Evolutionary conservation across 2,329 filamentous ascomycete species (phyloP), one percentile per base, ranked within the genome.

Genomic region (Aspergillus alliaceus): DNA sequence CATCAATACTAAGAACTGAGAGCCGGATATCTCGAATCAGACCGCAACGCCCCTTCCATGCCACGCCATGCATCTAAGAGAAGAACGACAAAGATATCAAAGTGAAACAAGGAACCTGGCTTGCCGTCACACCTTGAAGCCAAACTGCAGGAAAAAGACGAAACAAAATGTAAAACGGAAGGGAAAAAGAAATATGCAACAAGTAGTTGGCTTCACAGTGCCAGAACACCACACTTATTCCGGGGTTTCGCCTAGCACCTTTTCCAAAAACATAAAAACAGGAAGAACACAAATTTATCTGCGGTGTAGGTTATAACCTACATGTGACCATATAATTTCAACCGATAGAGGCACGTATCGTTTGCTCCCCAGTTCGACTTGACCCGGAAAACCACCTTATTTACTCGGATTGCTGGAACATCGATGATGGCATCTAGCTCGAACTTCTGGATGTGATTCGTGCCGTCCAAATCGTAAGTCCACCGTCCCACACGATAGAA

Each of bases 281-380:
- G 29, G 29, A 50, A 11, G 15, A 20, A 51, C 9, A 9, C 1
- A 47, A 25, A 12, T 40, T 7, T n/a, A 22, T 14, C 25, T 3
- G 11, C 34, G 1, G n/a, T 15, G 20, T 29, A 18, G 20, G 3
- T 8, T 24, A 12, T 27, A 25, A 6, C 15, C 44, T 64, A 75
- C 31, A 66, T 9, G 58, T 72, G 67, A 4, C 78, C 79, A 63
- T 79, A 72, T 49, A 80, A 54, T 48, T 74, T 73, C 51, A 80
- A 58, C n/a, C 78, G 74, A 64, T 80, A 80, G 35, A 80, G 60
- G 60, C 79, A 81, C 1, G 77, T 79, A 54, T 75, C 65, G 22
- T 73, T 65, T 4, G 65, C 71, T 4, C 78, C 79, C 72, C 78
- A 79, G 54, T 79, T 80, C 1, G 71, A 74, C 20, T 70, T 75